Percentiles rank a stretch among this genome's conserved stretches.
phyloP scores from a whole-genome alignment of 176 grass and related monocot species.

The Hyparrhenia diplandra region DNA sequence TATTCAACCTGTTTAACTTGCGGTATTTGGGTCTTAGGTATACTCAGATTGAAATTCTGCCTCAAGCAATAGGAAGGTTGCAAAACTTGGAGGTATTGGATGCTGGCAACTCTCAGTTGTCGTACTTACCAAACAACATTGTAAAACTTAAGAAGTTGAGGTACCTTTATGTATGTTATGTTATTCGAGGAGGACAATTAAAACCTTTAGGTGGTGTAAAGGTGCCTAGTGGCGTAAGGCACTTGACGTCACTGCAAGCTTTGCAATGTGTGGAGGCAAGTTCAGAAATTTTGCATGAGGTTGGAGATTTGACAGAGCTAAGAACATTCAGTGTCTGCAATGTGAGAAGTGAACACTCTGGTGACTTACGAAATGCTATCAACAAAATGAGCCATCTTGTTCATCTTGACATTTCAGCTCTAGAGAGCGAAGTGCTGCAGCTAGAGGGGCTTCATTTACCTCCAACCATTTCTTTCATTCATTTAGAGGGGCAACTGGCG shows the following conservation, averaged over 20 bases:
- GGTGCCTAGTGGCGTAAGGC: not conserved
- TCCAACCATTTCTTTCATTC: not conserved
- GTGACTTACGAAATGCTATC: not conserved
- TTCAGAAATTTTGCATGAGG: not conserved
- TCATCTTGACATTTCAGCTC: not conserved
- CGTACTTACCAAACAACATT: too few relatives aligned
- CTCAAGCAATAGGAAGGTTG: too few relatives aligned
- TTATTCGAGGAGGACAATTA: accelerated
- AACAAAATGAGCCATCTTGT: not conserved
- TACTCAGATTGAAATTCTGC: too few relatives aligned
- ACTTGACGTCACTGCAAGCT: not conserved
- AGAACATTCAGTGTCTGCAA: not conserved
- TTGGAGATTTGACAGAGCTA: not conserved
- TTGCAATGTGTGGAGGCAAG: not conserved
- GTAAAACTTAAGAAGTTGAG: too few relatives aligned
- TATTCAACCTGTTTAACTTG: too few relatives aligned
- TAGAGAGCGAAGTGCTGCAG: not conserved
- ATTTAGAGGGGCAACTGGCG: not conserved
- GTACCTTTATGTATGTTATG: too few relatives aligned
- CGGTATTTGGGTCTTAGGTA: too few relatives aligned
- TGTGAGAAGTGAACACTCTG: not conserved
- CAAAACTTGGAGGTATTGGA: too few relatives aligned
- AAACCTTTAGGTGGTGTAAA: not conserved
- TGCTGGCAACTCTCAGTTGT: too few relatives aligned
- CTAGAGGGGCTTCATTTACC: not conserved